phyloP scores from a whole-genome alignment of 169 alveolate genomes.

The Cryptosporidium sp. region DNA sequence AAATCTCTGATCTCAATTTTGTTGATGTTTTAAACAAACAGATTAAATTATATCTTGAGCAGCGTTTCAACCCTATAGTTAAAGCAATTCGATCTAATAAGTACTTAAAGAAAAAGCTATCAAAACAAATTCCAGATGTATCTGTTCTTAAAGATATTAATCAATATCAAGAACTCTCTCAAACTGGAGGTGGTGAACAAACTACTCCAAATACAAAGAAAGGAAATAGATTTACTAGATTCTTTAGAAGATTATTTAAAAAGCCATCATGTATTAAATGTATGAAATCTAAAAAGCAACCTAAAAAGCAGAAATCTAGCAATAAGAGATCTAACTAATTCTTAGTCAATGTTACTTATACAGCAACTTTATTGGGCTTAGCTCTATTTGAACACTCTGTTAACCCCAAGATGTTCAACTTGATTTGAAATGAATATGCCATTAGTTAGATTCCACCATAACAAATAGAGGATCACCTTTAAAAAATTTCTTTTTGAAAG shows the following conservation, averaged over 20 bases:
- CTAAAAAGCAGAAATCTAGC: slow-evolving; percentile 14
- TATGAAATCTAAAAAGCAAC: slow-evolving; percentile 11
- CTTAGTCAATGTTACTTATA: neutral
- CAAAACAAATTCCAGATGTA: slow-evolving; percentile 9
- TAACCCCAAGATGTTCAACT: slow-evolving; percentile 65
- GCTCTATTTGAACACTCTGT: slow-evolving; percentile 45
- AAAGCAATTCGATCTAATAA: slow-evolving; percentile 43
- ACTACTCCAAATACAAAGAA: neutral
- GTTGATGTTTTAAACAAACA: slow-evolving; percentile 34
- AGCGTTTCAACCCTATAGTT: slow-evolving; percentile 40
- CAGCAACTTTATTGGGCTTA: neutral
- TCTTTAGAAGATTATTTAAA: slow-evolving; percentile 24
- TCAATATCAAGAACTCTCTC: neutral
- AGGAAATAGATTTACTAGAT: neutral
- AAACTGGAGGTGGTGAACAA: neutral
- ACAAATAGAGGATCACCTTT: slow-evolving; percentile 57
- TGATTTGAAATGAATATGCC: neutral
- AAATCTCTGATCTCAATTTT: slow-evolving; percentile 25
- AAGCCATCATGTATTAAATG: slow-evolving; percentile 27
- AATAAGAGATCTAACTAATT: neutral
- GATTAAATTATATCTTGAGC: slow-evolving; percentile 6
- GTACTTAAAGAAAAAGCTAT: slow-evolving; percentile 25
- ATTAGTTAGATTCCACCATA: slow-evolving; percentile 28
- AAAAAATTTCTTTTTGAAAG: slow-evolving; percentile 30
- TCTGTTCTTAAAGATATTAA: neutral